Conservation (phyloP, 371 early-diverging fungal genomes). For the Syncephalastrum monosporum region DNA sequence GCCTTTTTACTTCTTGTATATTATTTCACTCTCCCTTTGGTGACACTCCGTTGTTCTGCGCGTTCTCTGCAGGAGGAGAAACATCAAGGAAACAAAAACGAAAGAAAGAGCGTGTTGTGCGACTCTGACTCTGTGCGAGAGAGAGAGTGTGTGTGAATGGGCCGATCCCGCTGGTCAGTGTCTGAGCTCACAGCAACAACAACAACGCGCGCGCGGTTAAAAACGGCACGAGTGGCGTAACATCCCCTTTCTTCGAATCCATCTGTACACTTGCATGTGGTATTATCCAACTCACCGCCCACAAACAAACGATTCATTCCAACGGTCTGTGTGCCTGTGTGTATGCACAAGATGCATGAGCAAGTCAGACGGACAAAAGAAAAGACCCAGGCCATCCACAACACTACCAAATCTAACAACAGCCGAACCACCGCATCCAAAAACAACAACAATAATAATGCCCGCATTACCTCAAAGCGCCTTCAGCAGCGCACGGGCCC, state of each 20-base stretch:
- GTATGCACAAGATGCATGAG: constrained; percentile 18
- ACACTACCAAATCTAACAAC: constrained; percentile 5
- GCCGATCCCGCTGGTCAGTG: no score
- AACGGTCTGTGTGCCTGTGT: neutral
- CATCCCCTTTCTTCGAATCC: no score
- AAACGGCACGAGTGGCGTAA: no score
- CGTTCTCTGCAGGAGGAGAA: no score
- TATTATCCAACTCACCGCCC: no score
- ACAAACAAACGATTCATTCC: no score
- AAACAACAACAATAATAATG: constrained; percentile 29
- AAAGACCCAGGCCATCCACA: neutral
- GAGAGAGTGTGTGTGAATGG: constrained; percentile 15
- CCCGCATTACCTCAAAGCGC: constrained; percentile 1
- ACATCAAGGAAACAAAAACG: no score
- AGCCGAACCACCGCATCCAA: constrained; percentile 5
- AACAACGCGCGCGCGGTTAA: no score
- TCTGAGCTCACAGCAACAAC: no score
- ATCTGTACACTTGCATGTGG: no score
- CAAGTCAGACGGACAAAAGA: constrained; percentile 8
- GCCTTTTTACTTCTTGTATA: neutral
- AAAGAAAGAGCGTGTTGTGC: no score
- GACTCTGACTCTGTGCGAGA: neutral
- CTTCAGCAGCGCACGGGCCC: constrained; percentile 37
- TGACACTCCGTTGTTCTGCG: neutral
- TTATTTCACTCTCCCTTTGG: constrained; percentile 1